phyloP scores from a whole-genome alignment of 1,284 basidiomycete genomes.

The Irpex sp. region DNA sequence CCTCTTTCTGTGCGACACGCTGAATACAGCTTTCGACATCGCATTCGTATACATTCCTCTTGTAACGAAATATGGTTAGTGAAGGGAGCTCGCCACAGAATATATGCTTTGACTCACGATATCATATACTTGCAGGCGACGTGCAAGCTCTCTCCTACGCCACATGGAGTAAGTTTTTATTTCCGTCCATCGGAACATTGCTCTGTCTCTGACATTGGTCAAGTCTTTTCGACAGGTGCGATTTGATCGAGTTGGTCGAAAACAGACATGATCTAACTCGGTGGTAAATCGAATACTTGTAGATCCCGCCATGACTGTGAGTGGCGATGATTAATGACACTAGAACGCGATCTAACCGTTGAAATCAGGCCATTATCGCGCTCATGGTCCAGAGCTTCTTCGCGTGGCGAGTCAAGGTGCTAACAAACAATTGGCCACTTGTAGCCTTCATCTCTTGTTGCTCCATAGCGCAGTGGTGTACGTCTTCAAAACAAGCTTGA shows the following conservation, averaged over 20 bases:
- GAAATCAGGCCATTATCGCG: conserved; percentile 33
- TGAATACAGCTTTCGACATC: conserved; percentile 37
- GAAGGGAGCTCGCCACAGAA: conserved; percentile 1
- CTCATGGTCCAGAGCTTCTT: conserved; percentile 39
- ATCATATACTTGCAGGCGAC: conserved; percentile 17
- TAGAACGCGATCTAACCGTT: not conserved
- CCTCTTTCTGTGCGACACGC: conserved; percentile 35
- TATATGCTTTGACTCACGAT: too few species aligned
- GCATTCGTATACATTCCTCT: conserved; percentile 34
- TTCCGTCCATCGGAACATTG: not conserved
- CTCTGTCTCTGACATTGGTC: not conserved
- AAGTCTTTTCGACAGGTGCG: conserved; percentile 32
- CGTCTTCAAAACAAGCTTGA: too few species aligned
- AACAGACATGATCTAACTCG: not conserved
- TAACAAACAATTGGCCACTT: conserved; percentile 29
- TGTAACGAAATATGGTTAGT: conserved; percentile 33
- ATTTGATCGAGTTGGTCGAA: not conserved
- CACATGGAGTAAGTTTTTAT: conserved; percentile 27
- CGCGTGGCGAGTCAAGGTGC: conserved; percentile 38
- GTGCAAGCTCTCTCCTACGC: conserved; percentile 23
- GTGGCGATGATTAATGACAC: not conserved
- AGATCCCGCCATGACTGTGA: conserved; percentile 33
- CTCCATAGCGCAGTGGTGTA: conserved; percentile 29
- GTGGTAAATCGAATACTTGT: not conserved
- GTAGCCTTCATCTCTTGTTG: conserved; percentile 24